Percentiles rank a stretch among this genome's conserved stretches.
These are phyloP conservation scores for Pelargonium myrrhifolium DNA, from an alignment of 441 rosid genomes.

Conservation along the genomic window DNA sequence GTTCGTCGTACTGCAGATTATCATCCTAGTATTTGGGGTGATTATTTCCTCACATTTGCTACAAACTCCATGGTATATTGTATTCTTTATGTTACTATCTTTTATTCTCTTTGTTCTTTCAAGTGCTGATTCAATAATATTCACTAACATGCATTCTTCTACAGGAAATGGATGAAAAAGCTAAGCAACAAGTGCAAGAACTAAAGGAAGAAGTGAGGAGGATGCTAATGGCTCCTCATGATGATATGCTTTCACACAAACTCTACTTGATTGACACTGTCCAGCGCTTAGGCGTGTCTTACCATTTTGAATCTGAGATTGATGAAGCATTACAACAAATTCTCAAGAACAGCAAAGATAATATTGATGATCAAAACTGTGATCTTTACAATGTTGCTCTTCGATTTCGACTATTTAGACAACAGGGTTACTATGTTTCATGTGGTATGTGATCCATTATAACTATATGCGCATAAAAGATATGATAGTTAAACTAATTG, in stretches of 20 bases:
- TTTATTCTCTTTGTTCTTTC: no score
- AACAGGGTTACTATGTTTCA: conserved; percentile 18
- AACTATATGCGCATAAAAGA: no score
- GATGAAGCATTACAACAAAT: background rate
- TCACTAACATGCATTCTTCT: background rate
- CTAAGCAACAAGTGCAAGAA: background rate
- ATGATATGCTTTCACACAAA: background rate
- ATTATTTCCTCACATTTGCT: background rate
- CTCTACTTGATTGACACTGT: background rate
- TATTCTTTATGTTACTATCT: no score
- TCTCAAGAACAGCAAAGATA: background rate
- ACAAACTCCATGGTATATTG: no score
- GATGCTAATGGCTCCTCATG: background rate
- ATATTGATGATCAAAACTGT: background rate
- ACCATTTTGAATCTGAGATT: conserved; percentile 16
- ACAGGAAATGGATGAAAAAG: background rate
- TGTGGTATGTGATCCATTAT: conserved; percentile 5
- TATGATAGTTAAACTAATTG: background rate
- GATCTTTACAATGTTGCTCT: conserved; percentile 16
- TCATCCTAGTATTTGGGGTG: background rate
- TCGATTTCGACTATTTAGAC: conserved; percentile 26
- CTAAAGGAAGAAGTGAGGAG: background rate
- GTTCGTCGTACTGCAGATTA: background rate
- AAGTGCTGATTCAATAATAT: no score
- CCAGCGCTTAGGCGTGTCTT: conserved; percentile 13